phyloP scores from a whole-genome alignment of 106 monocot species.

The Allium sativum region DNA sequence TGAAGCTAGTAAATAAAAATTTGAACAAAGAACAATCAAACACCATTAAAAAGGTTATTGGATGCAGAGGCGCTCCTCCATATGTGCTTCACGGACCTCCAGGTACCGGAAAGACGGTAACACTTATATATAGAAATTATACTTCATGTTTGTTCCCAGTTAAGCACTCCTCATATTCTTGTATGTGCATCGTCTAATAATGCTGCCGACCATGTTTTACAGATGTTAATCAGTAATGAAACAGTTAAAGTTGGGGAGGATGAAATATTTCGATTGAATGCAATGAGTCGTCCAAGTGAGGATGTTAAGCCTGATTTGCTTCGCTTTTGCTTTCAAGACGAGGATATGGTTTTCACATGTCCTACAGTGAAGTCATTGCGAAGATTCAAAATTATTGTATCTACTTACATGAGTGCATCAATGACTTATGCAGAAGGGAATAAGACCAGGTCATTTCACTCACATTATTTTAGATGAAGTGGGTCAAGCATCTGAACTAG shows the following conservation, averaged over 20 bases:
- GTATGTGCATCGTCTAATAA: conserved; percentile 90
- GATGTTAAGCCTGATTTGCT: conserved; percentile 73
- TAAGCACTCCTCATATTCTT: conserved; percentile 43
- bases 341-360: conserved; percentile 59
- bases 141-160: conserved; percentile 43
- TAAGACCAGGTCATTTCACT: conserved; percentile 50
- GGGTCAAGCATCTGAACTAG: conserved; percentile 91
- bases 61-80: conserved; percentile 73
- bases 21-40: conserved; percentile 63
- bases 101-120: conserved; percentile 91
- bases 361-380: conserved; percentile 60
- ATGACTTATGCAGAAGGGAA: conserved; percentile 54
- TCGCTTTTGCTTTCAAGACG: conserved; percentile 67
- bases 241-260: conserved; percentile 23
- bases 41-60: conserved; percentile 70
- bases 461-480: conserved; percentile 96
- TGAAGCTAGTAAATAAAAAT: conserved; percentile 33
- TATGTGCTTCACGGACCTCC: conserved; percentile 95
- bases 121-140: conserved; percentile 77
- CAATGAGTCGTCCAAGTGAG: conserved; percentile 58
- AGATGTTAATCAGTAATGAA: conserved; percentile 39
- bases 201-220: conserved; percentile 79
- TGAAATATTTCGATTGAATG: conserved; percentile 79
- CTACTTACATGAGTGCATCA: conserved; percentile 87
- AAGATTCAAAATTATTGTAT: conserved; percentile 64